Evolutionary conservation across 2,329 filamentous ascomycete genomes (phyloP).

Genomic region (Xylariaceae sp.): DNA sequence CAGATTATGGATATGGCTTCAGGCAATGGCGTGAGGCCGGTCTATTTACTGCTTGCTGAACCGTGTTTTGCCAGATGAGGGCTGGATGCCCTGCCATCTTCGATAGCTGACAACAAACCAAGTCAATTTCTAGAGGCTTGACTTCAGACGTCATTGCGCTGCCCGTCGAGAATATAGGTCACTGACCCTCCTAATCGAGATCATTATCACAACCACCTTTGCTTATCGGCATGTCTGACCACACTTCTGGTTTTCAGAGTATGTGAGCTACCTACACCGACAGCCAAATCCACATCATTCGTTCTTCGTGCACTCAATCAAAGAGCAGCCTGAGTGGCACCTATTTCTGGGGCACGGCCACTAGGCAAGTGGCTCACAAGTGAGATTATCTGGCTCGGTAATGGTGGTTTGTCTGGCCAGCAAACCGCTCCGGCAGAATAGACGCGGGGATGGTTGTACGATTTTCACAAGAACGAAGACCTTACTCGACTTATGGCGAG

Average conservation of each 20-base stretch:
- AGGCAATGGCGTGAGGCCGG: background rate
- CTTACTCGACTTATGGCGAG: background rate
- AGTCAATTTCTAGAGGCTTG: background rate
- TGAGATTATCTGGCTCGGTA: too few relatives aligned
- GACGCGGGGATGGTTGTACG: too few relatives aligned
- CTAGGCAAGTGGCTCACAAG: too few relatives aligned
- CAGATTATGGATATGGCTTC: background rate
- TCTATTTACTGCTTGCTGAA: background rate
- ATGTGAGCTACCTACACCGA: background rate
- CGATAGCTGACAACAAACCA: too few relatives aligned
- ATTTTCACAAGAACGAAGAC: too few relatives aligned
- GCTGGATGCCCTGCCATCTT: too few relatives aligned
- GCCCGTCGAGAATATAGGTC: background rate
- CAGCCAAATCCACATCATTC: background rate
- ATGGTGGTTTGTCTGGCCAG: too few relatives aligned
- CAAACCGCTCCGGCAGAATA: too few relatives aligned
- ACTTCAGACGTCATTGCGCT: background rate
- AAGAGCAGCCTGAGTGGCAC: too few relatives aligned
- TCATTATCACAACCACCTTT: background rate
- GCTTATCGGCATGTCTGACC: background rate
- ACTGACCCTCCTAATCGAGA: background rate
- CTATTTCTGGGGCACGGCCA: too few relatives aligned
- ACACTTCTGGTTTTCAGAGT: background rate
- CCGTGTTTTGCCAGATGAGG: too few relatives aligned
- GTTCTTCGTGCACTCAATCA: too few relatives aligned